Evolutionary conservation across 169 alveolate species (phyloP).

Genomic region (Plasmodium cynomolgi): DNA sequence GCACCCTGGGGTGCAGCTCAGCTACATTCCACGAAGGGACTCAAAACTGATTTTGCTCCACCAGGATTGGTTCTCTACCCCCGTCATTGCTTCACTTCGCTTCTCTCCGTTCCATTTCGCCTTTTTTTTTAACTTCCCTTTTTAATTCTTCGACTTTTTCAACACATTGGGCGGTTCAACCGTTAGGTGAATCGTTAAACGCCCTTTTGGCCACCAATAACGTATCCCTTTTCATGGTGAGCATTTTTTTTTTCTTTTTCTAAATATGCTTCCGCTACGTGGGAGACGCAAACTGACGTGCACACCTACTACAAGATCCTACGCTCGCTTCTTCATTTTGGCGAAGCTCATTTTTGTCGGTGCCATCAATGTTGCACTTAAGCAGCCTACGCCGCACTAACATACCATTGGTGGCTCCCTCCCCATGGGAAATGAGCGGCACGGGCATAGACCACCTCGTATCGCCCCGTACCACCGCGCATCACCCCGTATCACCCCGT

Average conservation of each 20-base stretch:
- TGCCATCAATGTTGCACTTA: not conserved
- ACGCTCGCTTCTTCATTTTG: not conserved
- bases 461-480: too few species aligned
- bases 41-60: not conserved
- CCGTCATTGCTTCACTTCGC: not conserved
- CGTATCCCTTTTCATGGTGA: not conserved
- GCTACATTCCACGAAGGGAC: not conserved
- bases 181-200: not conserved
- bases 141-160: not conserved
- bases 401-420: not conserved
- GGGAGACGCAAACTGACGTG: not conserved
- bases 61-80: not conserved
- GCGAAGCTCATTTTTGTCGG: not conserved
- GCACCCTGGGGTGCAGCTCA: not conserved
- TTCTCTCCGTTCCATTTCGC: not conserved
- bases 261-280: not conserved
- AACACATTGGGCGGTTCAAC: not conserved
- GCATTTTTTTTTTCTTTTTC: not conserved
- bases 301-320: not conserved
- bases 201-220: not conserved
- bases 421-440: not conserved
- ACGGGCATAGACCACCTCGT: not conserved
- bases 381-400: not conserved
- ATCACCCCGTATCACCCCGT: too few species aligned
- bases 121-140: not conserved